Conservation (phyloP, 2,329 filamentous ascomycete genomes). For the Blumeria graminis region DNA sequence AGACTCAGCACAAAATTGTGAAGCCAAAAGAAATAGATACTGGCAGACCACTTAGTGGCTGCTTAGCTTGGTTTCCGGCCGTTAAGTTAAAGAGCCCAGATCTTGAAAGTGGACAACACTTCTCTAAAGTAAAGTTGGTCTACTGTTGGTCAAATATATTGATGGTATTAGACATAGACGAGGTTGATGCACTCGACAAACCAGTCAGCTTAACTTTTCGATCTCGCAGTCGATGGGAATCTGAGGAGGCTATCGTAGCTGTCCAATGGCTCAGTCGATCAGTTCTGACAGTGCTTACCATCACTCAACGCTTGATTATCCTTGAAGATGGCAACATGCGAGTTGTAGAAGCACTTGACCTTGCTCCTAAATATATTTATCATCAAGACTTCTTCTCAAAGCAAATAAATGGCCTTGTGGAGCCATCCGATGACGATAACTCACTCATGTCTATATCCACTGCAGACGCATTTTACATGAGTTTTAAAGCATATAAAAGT, state of each 20-base stretch:
- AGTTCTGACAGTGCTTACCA: slow-evolving; percentile 73
- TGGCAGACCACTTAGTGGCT: slow-evolving; percentile 81
- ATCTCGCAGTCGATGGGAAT: slow-evolving; percentile 69
- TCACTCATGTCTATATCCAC: slow-evolving; percentile 83
- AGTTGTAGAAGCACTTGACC: slow-evolving; percentile 83
- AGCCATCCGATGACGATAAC: slow-evolving; percentile 71
- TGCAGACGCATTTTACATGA: slow-evolving; percentile 95
- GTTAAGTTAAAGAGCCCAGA: slow-evolving; percentile 70
- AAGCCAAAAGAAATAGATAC: slow-evolving; percentile 76
- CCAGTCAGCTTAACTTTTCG: slow-evolving; percentile 58
- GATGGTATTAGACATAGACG: slow-evolving; percentile 72
- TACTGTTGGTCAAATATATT: slow-evolving; percentile 99
- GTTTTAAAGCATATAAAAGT: slow-evolving; percentile 86
- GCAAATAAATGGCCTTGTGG: slow-evolving; percentile 64
- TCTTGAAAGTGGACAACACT: slow-evolving; percentile 36
- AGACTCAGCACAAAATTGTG: slow-evolving; percentile 85
- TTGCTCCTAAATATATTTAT: slow-evolving; percentile 79
- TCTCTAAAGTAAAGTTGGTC: slow-evolving; percentile 66
- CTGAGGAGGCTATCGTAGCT: slow-evolving; percentile 84
- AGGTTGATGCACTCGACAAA: slow-evolving; percentile 45
- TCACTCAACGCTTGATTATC: slow-evolving; percentile 80
- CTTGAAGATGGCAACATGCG: slow-evolving; percentile 74
- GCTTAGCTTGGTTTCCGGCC: slow-evolving; percentile 89
- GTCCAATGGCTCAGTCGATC: slow-evolving; percentile 94
- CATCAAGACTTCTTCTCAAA: slow-evolving; percentile 75